Evolutionary conservation across 768 basidiomycete species (phyloP).

Genomic region (Suillus plorans): DNA sequence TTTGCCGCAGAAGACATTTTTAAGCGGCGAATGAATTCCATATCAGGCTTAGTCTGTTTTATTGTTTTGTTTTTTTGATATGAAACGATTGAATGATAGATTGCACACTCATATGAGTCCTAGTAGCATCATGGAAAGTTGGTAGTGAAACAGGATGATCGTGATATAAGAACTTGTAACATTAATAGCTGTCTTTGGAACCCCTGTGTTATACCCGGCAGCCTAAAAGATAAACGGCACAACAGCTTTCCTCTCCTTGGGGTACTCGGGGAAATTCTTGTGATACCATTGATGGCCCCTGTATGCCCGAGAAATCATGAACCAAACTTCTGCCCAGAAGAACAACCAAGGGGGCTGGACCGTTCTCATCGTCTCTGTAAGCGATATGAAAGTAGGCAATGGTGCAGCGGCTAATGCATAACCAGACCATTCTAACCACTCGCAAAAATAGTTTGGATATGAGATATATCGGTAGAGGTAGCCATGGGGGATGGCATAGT

Average conservation of each 20-base stretch:
- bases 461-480: constrained; percentile 76
- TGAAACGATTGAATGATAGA: neutral
- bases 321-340: constrained; percentile 62
- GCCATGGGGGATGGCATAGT: constrained; percentile 82
- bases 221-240: constrained; percentile 73
- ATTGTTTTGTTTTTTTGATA: neutral
- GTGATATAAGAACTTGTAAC: neutral
- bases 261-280: constrained; percentile 76
- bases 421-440: constrained; percentile 94
- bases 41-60: neutral
- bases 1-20: neutral
- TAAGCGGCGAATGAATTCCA: constrained; percentile 9
- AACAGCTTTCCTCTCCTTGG: constrained; percentile 70
- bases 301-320: constrained; percentile 82
- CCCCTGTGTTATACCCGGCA: neutral
- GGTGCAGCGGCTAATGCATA: constrained; percentile 78
- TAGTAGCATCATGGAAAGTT: neutral
- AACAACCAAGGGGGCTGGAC: constrained; percentile 80
- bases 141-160: neutral
- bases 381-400: constrained; percentile 32
- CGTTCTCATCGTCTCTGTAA: constrained; percentile 44
- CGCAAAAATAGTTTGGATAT: constrained; percentile 92
- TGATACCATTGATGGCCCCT: constrained; percentile 88
- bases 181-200: neutral
- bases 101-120: neutral